Conservation (phyloP, 2,329 filamentous ascomycete species). For the Amesomyces nigricolor region DNA sequence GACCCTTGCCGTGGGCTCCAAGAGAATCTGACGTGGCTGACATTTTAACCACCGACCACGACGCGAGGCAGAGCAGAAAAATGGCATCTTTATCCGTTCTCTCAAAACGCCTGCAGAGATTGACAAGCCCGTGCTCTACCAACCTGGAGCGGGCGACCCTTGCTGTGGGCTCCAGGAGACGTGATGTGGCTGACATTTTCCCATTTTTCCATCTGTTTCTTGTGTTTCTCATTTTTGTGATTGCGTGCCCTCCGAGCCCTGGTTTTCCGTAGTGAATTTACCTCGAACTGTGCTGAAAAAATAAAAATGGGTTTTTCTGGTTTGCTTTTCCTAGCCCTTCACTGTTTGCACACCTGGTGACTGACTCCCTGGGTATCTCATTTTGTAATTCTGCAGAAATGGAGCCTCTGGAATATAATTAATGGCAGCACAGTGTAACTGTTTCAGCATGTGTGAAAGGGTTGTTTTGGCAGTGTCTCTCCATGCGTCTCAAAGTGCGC, state of each 20-base stretch:
- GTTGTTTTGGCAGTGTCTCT: too few species aligned
- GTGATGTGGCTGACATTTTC: background rate
- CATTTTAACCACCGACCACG: background rate
- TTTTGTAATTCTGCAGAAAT: too few species aligned
- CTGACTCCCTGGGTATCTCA: too few species aligned
- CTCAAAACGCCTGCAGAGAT: background rate
- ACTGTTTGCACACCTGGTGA: too few species aligned
- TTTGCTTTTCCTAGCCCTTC: too few species aligned
- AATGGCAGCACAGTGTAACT: too few species aligned
- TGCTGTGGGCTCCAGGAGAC: background rate
- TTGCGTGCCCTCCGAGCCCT: background rate
- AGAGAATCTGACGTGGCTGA: background rate
- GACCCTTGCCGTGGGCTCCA: slow-evolving; percentile 4
- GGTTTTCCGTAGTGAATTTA: background rate
- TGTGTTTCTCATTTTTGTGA: background rate
- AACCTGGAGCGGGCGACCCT: slow-evolving; percentile 4
- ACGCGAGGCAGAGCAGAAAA: background rate
- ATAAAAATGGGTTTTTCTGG: too few species aligned
- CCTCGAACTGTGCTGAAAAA: too few species aligned
- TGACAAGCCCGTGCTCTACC: background rate
- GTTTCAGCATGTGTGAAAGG: too few species aligned
- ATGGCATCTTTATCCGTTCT: background rate
- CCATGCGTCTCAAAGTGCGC: too few species aligned
- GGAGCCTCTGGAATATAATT: too few species aligned
- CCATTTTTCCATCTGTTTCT: background rate